phyloP scores from a whole-genome alignment of 2,329 filamentous ascomycete species.

The Colletotrichum zoysiae region DNA sequence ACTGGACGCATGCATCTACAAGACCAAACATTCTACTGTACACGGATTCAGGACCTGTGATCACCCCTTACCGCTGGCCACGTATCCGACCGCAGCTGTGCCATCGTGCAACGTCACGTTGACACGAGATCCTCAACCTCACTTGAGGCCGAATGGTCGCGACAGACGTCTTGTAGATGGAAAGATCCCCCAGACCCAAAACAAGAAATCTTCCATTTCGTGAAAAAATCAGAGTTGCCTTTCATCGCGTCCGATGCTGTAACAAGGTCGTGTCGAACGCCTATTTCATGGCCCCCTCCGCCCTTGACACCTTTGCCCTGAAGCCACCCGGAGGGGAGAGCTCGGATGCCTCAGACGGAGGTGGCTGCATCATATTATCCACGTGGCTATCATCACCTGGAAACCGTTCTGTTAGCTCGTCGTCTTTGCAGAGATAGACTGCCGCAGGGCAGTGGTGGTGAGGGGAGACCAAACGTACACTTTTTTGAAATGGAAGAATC shows the following conservation, averaged over 20 bases:
- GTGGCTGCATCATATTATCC: slow-evolving; percentile 87
- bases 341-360: slow-evolving; percentile 74
- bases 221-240: slow-evolving; percentile 90
- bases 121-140: slow-evolving; percentile 1
- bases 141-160: slow-evolving; percentile 24
- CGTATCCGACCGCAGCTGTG: slow-evolving; percentile 11
- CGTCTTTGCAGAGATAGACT: slow-evolving; percentile 2
- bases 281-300: slow-evolving; percentile 86
- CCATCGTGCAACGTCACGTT: background rate
- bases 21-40: slow-evolving; percentile 15
- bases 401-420: slow-evolving; percentile 45
- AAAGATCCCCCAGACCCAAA: background rate
- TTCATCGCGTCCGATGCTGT: slow-evolving; percentile 92
- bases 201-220: slow-evolving; percentile 48
- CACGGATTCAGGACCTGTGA: slow-evolving; percentile 1
- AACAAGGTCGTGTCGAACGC: slow-evolving; percentile 99
- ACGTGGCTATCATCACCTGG: slow-evolving; percentile 99
- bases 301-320: slow-evolving; percentile 83
- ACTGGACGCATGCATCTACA: slow-evolving; percentile 18
- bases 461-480: slow-evolving; percentile 72
- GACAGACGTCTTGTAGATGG: background rate
- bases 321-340: slow-evolving; percentile 89
- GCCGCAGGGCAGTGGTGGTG: slow-evolving; percentile 17
- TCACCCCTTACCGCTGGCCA: background rate
- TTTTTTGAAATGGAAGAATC: slow-evolving; percentile 99